Evolutionary conservation across 1,139 yeast species (phyloP), one percentile per base, ranked within the genome.

Genomic region (Kodamaea fungicola): DNA sequence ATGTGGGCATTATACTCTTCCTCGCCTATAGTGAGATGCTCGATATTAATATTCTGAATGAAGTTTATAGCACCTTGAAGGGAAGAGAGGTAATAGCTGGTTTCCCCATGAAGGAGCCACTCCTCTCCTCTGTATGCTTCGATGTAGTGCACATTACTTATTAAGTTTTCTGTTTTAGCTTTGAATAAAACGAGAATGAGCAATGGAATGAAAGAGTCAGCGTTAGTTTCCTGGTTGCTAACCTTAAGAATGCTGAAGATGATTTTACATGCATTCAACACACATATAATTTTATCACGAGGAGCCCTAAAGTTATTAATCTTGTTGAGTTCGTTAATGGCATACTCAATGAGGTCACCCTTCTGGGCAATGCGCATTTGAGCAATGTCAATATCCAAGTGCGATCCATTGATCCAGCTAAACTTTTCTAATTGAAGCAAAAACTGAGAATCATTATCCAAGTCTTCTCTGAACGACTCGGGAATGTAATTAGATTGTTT

Each of bases 141-240:
- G 47, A 92, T 88, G 57, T 88, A 94, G 44, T 76, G 80, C 45
- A 90, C 63, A 54, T 92, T 90, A 12, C 96, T 87, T 12, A 79
- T 74, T 24, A 94, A 62, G 49, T 80, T 64, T 26, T 66, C 66
- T 0, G 83, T 75, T 36, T 75, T 71, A 1, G 95, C 81, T 49
- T 81, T 82, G 33, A 92, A 61, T 2, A 90, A 76, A 6, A 92
- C 84, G 47, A 82, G 80, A 27, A 94, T 89, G 35, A 94, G 65
- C 32, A 92, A 61, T 0, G 99, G 98, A 22, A 94, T 74, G 57
- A 94, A 94, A 22, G 87, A 78, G 60, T 94, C 99, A 0, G 99
- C 99, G 47, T 90, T 90, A 2, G 76, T 67, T 50, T 87, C 95
- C 41, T 69, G 67, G 39, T 81, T 83, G 29, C 77, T 75, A 40